Percentiles rank a stretch among this genome's conserved stretches.
phyloP scores from a whole-genome alignment of 495 filamentous ascomycete species.

The Neurospora sp. region DNA sequence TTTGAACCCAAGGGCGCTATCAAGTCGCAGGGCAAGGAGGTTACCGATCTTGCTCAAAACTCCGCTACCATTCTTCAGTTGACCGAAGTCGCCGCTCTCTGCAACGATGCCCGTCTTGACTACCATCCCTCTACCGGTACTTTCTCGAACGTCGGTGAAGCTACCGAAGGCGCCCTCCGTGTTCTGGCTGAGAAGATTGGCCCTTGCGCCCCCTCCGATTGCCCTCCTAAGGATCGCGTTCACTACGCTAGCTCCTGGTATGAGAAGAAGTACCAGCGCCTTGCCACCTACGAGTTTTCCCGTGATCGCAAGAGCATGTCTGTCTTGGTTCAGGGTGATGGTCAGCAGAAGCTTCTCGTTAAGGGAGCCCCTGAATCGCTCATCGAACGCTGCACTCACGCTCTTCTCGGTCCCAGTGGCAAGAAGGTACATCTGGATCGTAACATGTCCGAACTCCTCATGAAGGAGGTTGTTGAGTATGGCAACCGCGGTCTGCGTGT shows the following conservation, averaged over 20 bases:
- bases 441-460: conserved; percentile 55
- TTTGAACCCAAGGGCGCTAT: conserved; percentile 79
- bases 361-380: conserved; percentile 96
- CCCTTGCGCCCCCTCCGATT: conserved; percentile 32
- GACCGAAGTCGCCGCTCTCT: conserved; percentile 77
- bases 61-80: conserved; percentile 75
- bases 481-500: conserved; percentile 88
- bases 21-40: conserved; percentile 50
- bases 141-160: conserved; percentile 85
- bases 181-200: conserved; percentile 94
- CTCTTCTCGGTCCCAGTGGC: conserved; percentile 63
- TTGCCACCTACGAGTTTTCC: conserved; percentile 94
- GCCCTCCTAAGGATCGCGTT: conserved; percentile 44
- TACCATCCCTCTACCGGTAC: conserved; percentile 63
- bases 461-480: conserved; percentile 74
- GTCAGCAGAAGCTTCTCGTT: conserved; percentile 72
- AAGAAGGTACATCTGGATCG: conserved; percentile 59
- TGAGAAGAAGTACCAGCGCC: conserved; percentile 59
- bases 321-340: conserved; percentile 64
- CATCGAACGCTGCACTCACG: conserved; percentile 79
- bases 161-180: conserved; percentile 89
- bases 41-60: conserved; percentile 59
- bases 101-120: conserved; percentile 80
- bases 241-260: conserved; percentile 79
- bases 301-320: conserved; percentile 99